A percentile compares a stretch with the other conserved stretches of the same genome.
These are phyloP conservation scores for Torulaspora franciscae DNA, from an alignment of 805 yeast species.

Conservation along the genomic window DNA sequence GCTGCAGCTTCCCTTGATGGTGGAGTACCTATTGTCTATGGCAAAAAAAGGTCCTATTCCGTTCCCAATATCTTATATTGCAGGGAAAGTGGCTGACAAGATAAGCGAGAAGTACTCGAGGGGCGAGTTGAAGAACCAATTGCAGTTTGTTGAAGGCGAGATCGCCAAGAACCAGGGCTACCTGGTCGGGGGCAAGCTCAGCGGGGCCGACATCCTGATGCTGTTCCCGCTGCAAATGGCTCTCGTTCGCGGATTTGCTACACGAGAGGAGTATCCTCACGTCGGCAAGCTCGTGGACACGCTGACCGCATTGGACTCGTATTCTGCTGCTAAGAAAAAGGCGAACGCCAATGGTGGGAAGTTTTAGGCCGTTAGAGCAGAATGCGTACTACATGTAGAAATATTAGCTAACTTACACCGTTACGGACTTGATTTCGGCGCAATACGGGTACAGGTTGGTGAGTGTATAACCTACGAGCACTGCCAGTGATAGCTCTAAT, in stretches of 20 bases:
- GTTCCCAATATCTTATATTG: constrained; percentile 43
- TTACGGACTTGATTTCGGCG: too few species aligned
- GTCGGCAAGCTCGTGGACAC: constrained; percentile 24
- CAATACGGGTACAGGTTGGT: too few species aligned
- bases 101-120: constrained; percentile 46
- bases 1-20: constrained; percentile 46
- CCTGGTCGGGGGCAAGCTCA: constrained; percentile 47
- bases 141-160: constrained; percentile 41
- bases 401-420: too few species aligned
- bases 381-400: not conserved
- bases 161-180: constrained; percentile 38
- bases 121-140: constrained; percentile 42
- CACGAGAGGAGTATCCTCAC: constrained; percentile 23
- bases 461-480: too few species aligned
- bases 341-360: constrained; percentile 15
- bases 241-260: constrained; percentile 15
- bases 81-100: constrained; percentile 41
- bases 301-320: constrained; percentile 16
- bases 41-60: constrained; percentile 44
- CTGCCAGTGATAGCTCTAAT: too few species aligned
- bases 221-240: constrained; percentile 41
- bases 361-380: not conserved
- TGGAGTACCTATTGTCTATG: constrained; percentile 35
- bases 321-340: constrained; percentile 14
- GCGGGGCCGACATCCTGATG: constrained; percentile 55